Conservation (phyloP, 805 yeast genomes). For the Metschnikowia santaceciliae region DNA sequence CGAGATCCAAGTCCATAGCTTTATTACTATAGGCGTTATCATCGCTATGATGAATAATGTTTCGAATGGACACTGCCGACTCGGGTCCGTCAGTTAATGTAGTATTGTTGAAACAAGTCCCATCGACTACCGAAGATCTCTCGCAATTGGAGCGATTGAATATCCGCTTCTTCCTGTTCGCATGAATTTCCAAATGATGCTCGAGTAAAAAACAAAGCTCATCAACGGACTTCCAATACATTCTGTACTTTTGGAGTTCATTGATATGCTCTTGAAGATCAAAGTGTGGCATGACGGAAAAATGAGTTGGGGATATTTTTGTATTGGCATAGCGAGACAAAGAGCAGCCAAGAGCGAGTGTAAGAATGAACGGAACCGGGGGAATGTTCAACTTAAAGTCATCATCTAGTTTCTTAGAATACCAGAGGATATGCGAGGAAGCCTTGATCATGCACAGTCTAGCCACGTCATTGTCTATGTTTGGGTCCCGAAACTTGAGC, state of each 20-base stretch:
- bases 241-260: conserved; percentile 20
- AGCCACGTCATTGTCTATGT: conserved; percentile 21
- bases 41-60: conserved; percentile 7
- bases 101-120: not conserved
- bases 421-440: conserved; percentile 26
- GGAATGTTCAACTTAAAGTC: conserved; percentile 24
- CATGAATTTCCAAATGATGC: conserved; percentile 12
- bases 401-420: conserved; percentile 18
- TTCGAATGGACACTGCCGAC: conserved; percentile 7
- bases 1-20: not conserved
- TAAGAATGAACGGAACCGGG: conserved; percentile 15
- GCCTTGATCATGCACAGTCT: conserved; percentile 23
- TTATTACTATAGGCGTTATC: not conserved
- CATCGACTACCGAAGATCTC: conserved; percentile 1
- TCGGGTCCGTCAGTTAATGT: not conserved
- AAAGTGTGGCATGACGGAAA: conserved; percentile 2
- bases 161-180: conserved; percentile 12
- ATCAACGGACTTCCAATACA: conserved; percentile 28
- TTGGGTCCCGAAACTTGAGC: conserved; percentile 22
- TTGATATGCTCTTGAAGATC: conserved; percentile 19
- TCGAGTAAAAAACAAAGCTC: conserved; percentile 22
- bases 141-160: not conserved
- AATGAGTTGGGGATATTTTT: not conserved
- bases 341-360: conserved; percentile 1
- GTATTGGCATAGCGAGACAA: not conserved